Evolutionary conservation across 371 early-diverging fungal genomes (phyloP).

Genomic region (Capillidium heterosporum): DNA sequence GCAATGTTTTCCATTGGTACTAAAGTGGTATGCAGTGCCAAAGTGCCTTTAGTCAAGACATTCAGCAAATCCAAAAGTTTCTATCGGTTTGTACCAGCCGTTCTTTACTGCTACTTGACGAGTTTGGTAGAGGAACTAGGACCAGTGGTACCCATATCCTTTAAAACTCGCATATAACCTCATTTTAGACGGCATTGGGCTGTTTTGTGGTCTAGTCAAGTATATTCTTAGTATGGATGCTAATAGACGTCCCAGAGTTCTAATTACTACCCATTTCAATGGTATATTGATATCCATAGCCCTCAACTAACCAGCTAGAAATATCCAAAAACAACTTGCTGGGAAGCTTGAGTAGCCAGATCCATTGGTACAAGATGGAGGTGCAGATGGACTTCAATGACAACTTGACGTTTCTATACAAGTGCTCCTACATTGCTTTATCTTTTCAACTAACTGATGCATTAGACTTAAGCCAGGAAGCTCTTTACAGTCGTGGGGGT

Average conservation of each 20-base stretch:
- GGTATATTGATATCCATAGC: background rate
- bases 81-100: background rate
- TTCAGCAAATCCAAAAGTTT: background rate
- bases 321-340: background rate
- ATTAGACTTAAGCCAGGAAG: background rate
- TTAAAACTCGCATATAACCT: background rate
- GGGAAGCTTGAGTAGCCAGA: background rate
- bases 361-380: background rate
- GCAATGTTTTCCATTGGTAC: too few relatives aligned
- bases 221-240: background rate
- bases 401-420: background rate
- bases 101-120: constrained; percentile 2
- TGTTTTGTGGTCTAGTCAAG: constrained; percentile 3
- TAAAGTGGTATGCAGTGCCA: background rate
- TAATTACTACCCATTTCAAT: constrained; percentile 1
- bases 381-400: background rate
- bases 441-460: too few relatives aligned
- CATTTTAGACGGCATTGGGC: constrained; percentile 1
- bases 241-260: background rate
- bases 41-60: constrained; percentile 3
- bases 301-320: background rate
- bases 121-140: constrained; percentile 6
- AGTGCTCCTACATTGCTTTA: background rate
- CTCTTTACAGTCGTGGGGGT: background rate
- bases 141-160: background rate